A percentile compares a stretch with the other conserved stretches of the same genome.
Evolutionary conservation across 441 rosid genomes (phyloP).

Genomic region (Bocquillonia castaneifolia): DNA sequence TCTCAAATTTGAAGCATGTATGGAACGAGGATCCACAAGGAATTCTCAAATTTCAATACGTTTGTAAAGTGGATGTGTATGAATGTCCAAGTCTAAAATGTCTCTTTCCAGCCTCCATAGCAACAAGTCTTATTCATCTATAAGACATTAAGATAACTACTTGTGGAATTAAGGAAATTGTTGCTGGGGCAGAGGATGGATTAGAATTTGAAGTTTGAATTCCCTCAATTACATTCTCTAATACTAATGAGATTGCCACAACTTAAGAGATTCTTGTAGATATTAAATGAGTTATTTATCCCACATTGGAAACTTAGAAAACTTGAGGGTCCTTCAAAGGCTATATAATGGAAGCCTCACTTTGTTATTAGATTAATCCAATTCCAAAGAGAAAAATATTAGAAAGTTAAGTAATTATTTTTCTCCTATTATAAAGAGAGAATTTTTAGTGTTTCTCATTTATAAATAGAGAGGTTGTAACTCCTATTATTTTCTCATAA

Average conservation of each 20-base stretch:
- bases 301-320: too few species aligned
- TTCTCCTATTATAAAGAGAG: too few species aligned
- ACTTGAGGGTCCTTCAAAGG: too few species aligned
- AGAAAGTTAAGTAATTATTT: too few species aligned
- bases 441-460: too few species aligned
- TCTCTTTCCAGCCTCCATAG: slow-evolving; percentile 27
- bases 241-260: neutral
- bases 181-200: slow-evolving; percentile 8
- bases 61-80: neutral
- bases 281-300: too few species aligned
- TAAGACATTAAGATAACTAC: neutral
- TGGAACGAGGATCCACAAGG: slow-evolving; percentile 24
- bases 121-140: slow-evolving; percentile 14
- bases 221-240: neutral
- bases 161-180: slow-evolving; percentile 10
- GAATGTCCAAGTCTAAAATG: slow-evolving; percentile 17
- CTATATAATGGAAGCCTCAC: too few species aligned
- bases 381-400: too few species aligned
- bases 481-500: too few species aligned
- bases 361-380: too few species aligned
- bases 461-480: too few species aligned
- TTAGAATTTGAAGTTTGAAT: neutral
- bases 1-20: slow-evolving; percentile 31
- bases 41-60: slow-evolving; percentile 20
- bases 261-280: neutral